Conservation (phyloP, 345 rosid genomes). For the Eucalyptus erythrocorys region DNA sequence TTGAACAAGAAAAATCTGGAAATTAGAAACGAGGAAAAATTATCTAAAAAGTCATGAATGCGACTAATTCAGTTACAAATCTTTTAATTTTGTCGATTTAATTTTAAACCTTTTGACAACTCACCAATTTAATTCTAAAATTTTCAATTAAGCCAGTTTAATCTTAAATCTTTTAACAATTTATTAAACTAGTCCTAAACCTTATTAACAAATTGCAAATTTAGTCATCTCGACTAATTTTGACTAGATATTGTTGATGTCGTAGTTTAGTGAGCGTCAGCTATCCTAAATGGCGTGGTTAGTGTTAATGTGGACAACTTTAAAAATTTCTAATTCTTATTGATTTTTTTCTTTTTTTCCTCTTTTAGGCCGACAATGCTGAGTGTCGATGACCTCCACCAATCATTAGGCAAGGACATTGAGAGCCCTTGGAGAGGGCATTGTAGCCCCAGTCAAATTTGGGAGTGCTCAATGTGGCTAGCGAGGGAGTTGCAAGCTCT, state of each 20-base stretch:
- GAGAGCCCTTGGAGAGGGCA: neutral
- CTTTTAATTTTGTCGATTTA: neutral
- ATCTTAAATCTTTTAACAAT: too few species aligned
- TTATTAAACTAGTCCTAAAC: too few species aligned
- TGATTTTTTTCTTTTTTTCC: rapidly evolving
- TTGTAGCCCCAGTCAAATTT: neutral
- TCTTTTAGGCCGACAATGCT: rapidly evolving
- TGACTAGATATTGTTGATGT: rapidly evolving
- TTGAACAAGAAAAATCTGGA: neutral
- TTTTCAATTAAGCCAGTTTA: too few species aligned
- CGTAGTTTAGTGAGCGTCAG: rapidly evolving
- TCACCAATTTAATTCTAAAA: rapidly evolving
- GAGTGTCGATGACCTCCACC: rapidly evolving
- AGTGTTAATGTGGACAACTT: neutral
- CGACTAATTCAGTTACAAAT: rapidly evolving
- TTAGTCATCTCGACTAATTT: rapidly evolving
- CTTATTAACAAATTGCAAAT: too few species aligned
- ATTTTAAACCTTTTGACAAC: neutral
- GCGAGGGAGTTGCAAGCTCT: neutral
- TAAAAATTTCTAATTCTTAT: too few species aligned
- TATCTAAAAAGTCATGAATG: neutral
- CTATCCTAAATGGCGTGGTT: rapidly evolving
- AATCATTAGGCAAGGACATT: rapidly evolving
- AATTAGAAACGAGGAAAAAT: neutral
- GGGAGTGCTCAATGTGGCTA: neutral